A percentile compares a stretch with the other conserved stretches of the same genome.
Evolutionary conservation across 352 stramenopile species (phyloP).

Genomic region (Phytopythium ostracodes): DNA sequence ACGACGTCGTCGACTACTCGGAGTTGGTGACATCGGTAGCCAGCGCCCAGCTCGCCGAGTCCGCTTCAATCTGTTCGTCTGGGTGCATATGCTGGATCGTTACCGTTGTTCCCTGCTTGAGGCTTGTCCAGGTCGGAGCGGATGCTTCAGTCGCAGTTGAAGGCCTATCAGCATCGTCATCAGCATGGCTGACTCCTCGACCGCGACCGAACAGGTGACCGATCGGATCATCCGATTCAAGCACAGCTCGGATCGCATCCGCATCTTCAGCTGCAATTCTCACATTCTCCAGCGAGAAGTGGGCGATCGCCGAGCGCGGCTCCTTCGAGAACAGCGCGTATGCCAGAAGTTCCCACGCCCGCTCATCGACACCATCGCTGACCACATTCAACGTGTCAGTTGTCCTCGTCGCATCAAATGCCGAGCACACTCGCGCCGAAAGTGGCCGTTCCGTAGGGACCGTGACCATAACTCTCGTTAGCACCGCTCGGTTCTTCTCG

Average conservation of each 20-base stretch:
- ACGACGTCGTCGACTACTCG: background rate
- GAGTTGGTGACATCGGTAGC: background rate
- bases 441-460: background rate
- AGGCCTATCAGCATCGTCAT: too few relatives aligned
- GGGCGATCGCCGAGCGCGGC: background rate
- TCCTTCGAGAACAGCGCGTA: background rate
- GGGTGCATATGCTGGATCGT: slow-evolving; percentile 3
- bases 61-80: background rate
- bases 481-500: background rate
- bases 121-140: background rate
- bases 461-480: background rate
- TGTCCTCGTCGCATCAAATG: background rate
- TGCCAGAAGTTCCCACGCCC: background rate
- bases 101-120: background rate
- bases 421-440: background rate
- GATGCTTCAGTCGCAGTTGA: background rate
- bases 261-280: background rate
- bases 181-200: background rate
- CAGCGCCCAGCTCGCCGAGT: background rate
- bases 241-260: background rate
- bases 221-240: background rate
- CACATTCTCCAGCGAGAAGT: background rate
- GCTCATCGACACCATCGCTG: background rate
- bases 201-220: background rate
- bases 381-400: background rate